Percentiles rank a stretch among this genome's conserved stretches.
Evolutionary conservation across 2,329 filamentous ascomycete species (phyloP).

Genomic region (Pseudocercospora musae): DNA sequence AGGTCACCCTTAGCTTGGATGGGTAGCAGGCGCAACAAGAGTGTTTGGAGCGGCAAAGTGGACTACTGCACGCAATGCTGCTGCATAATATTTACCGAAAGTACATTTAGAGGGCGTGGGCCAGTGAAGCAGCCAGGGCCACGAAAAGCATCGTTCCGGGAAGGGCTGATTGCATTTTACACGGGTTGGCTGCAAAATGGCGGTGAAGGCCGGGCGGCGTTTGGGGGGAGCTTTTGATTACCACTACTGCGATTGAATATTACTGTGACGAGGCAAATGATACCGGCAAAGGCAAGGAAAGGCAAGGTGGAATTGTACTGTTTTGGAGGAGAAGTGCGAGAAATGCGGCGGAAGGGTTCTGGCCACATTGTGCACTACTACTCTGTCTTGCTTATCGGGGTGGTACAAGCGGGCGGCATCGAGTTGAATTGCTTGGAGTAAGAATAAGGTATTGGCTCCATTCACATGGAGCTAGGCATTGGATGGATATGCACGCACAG

Average conservation of each 20-base stretch:
- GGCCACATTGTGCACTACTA: background rate
- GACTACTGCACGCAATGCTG: constrained; percentile 5
- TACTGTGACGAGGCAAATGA: background rate
- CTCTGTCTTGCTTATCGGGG: background rate
- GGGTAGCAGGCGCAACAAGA: background rate
- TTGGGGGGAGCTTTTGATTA: background rate
- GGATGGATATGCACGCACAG: background rate
- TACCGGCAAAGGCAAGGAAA: background rate
- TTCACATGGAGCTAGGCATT: background rate
- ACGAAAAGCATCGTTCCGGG: constrained; percentile 13
- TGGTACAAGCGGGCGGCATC: background rate
- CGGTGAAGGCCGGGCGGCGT: constrained; percentile 6
- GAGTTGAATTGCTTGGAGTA: background rate
- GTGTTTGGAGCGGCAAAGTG: constrained; percentile 5
- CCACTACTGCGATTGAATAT: background rate
- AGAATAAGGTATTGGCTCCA: background rate
- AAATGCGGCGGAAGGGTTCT: background rate
- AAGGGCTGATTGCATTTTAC: constrained; percentile 5
- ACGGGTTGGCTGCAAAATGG: constrained; percentile 13
- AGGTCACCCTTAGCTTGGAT: constrained; percentile 25
- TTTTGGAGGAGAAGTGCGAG: background rate
- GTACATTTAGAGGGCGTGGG: constrained; percentile 5
- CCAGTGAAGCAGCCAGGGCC: constrained; percentile 16
- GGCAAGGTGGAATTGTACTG: background rate
- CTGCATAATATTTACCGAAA: constrained; percentile 4